Base-by-base conservation (phyloP, 768 basidiomycete species). In the Serpula lacrymans region DNA sequence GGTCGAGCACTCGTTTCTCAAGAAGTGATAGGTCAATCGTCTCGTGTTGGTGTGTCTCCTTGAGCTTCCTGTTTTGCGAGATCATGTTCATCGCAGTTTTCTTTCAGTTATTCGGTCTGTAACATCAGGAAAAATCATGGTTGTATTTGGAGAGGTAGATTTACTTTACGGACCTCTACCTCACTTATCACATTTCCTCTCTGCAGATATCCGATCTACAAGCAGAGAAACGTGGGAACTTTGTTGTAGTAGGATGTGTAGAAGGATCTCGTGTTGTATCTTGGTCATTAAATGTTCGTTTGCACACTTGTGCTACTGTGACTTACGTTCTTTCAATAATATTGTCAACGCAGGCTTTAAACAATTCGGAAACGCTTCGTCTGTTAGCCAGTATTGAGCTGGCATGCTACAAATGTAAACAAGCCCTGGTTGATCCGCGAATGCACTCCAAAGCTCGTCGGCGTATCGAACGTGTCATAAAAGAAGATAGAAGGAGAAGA, bases 191-290 rank as follows among this genome's bases (percentile, higher is more conserved):
- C 35, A 26, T 2, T 27, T 32, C 26, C 42, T 21, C 36, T 6
- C 32, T 25, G 16, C 42, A 86, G 83, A 55, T 69, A 17, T 78
- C 77, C 42, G 82, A 89, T 56, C 63, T 90, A 26, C 85, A 89
- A 66, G 88, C 87, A 13, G 88, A 91, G 63, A 87, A 86, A 63
- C 77, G 88, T 48, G 88, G 88, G 38, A 90, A 89, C 58, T 91
- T 91, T 54, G 82, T 91, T 16, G 86, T 91, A 20, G 76, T 91
- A 39, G 82, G 84, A 30, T 84, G 83, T 41, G 79, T 91, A 16
- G 85, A 90, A 43, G 80, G 78, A 16, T 57, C 70, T 28, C 77
- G 75, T 29, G 88, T 91, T 28, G 69, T 90, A 23, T 90, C 88
- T 11, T 91, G 88, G 87, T 90, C 88, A 22, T 58, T 90, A 44